phyloP scores from a whole-genome alignment of 371 early-diverging fungal genomes.

The Saksenaea vasiformis region DNA sequence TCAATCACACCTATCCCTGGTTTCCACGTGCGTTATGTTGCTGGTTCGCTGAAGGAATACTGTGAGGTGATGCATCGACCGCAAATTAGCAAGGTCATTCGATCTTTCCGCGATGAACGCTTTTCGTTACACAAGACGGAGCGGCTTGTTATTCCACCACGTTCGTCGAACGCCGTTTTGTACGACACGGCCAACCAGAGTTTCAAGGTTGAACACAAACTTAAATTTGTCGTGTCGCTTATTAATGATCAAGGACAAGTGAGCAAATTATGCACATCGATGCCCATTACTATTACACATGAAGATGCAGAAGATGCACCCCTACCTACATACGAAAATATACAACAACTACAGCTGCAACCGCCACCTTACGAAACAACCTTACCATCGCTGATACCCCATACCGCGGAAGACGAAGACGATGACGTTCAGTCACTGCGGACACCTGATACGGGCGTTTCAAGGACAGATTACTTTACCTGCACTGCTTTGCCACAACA shows the following conservation, averaged over 20 bases:
- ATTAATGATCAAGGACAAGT: constrained; percentile 23
- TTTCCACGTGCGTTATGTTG: not conserved
- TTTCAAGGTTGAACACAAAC: constrained; percentile 35
- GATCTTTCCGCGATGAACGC: not conserved
- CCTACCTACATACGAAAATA: constrained; percentile 17
- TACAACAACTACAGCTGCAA: not conserved
- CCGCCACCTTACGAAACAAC: not conserved
- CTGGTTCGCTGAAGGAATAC: constrained; percentile 7
- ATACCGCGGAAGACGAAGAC: not conserved
- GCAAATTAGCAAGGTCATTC: not conserved
- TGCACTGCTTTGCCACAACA: not conserved
- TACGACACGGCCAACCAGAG: not conserved
- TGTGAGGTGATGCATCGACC: not conserved
- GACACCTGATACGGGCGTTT: not conserved
- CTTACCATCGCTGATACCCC: not conserved
- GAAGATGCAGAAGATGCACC: not conserved
- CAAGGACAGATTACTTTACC: not conserved
- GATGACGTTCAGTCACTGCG: not conserved
- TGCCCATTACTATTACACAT: constrained; percentile 31
- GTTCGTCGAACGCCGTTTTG: not conserved
- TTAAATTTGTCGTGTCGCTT: constrained; percentile 36
- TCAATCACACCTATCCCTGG: constrained; percentile 1
- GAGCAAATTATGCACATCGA: constrained; percentile 31
- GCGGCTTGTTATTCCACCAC: constrained; percentile 1
- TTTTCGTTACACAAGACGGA: constrained; percentile 1